Base-by-base conservation (phyloP, 371 early-diverging fungal genomes). In the Saksenaea vasiformis region DNA sequence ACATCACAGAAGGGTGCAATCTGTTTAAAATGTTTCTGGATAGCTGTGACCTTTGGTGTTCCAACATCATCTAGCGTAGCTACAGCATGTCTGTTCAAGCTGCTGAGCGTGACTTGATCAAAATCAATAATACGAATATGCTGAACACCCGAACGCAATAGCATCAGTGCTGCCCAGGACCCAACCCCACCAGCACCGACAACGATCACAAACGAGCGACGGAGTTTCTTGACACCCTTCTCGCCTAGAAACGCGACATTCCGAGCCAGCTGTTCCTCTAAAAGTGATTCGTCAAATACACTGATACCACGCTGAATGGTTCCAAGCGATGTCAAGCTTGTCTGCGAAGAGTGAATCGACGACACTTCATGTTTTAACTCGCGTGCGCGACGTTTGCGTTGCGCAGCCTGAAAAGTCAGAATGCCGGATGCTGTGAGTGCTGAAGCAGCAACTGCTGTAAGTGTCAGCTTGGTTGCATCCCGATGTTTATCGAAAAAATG, bases 111-210 rank as follows among this genome's bases (percentile, higher is more conserved):
- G 14, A 98, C 95, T 73, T 96, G 95, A 73, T 97, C 98, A 74
- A 97, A 97, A 66, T 98, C 98, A 55, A 98, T 93, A 35, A 98
- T 73, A 14, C 97, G 88, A 27, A 98, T 82, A 41, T 83, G 84
- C 64, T 89, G 87, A 0, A 97, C 93, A 26, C 98, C 98, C 3
- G 95, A 91, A 39, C 97, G 86, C 56, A 92, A 61, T 37, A 98
- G 78, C 95, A 97, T 94, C 34, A 93, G 78, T 2, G 97, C 95
- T 27, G 95, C 90, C 88, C 93, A 93, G 2, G 92, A 91, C 13
- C 94, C 98, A 4, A 98, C 98, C 3, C 98, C 98, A 17, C 98
- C 98, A 10, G 92, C 88, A 22, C 98, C 98, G 5, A 98, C 96
- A 22, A 98, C 92, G 54, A 98, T 77, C 0, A 98, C 95, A 76